Conservation (phyloP, 2,329 filamentous ascomycete genomes). For the Botryosphaeria agaves region DNA sequence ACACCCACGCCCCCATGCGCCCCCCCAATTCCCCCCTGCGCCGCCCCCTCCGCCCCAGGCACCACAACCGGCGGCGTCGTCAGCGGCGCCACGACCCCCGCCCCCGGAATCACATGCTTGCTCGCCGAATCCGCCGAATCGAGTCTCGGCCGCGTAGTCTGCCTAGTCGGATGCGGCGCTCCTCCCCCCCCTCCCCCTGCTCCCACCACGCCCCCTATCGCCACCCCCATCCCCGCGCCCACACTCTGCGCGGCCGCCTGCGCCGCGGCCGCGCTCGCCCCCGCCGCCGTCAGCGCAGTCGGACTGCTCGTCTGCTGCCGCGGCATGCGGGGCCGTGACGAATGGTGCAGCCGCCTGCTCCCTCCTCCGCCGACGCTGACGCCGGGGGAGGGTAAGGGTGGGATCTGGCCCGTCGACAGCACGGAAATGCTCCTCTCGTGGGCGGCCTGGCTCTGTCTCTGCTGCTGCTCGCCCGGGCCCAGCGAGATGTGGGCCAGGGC, state of each 20-base stretch:
- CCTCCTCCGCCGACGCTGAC: constrained; percentile 25
- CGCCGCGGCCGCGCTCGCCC: too few relatives aligned
- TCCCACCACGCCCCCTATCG: constrained; percentile 19
- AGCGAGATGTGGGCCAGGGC: constrained; percentile 17
- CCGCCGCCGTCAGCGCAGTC: constrained; percentile 35
- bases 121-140: constrained; percentile 25
- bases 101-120: constrained; percentile 18
- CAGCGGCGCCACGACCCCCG: constrained; percentile 18
- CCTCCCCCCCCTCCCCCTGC: too few relatives aligned
- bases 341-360: constrained; percentile 19
- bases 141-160: constrained; percentile 15
- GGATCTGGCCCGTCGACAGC: constrained; percentile 61
- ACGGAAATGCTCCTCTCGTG: constrained; percentile 58
- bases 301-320: constrained; percentile 72
- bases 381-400: constrained; percentile 71
- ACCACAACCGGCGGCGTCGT: constrained; percentile 38
- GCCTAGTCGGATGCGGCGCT: too few relatives aligned
- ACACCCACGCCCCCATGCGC: too few relatives aligned
- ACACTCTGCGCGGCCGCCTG: too few relatives aligned
- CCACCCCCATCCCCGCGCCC: too few relatives aligned
- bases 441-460: constrained; percentile 19
- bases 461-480: constrained; percentile 12
- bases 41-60: constrained; percentile 25
- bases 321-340: constrained; percentile 38
- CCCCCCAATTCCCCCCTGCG: too few relatives aligned